These are phyloP conservation scores for Fusarium sambucinum DNA, from an alignment of 2,329 filamentous ascomycete genomes.

Conservation along the genomic window DNA sequence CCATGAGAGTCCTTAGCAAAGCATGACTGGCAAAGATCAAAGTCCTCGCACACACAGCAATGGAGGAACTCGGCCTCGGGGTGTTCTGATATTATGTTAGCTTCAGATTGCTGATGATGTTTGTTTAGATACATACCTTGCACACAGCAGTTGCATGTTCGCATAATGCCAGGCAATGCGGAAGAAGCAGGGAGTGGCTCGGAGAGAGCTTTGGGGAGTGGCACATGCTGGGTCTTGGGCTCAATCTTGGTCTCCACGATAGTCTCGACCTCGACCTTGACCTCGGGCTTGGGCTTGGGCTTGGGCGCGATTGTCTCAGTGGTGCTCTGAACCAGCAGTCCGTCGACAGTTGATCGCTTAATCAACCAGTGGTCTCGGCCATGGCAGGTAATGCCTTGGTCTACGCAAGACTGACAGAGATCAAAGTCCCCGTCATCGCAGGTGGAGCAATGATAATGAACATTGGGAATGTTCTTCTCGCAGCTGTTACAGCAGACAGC, in stretches of 20 bases:
- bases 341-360: conserved; percentile 85
- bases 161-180: conserved; percentile 55
- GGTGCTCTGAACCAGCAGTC: conserved; percentile 83
- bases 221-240: conserved; percentile 37
- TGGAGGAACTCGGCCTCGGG: conserved; percentile 85
- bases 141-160: conserved; percentile 78
- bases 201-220: conserved; percentile 37
- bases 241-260: conserved; percentile 37
- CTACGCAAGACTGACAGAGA: conserved; percentile 84
- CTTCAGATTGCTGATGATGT: neutral
- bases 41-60: conserved; percentile 87
- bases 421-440: conserved; percentile 97
- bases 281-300: conserved; percentile 46
- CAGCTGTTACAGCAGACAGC: conserved; percentile 96
- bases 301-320: conserved; percentile 84
- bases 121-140: conserved; percentile 49
- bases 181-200: conserved; percentile 40
- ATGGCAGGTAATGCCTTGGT: conserved; percentile 80
- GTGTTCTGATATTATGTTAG: conserved; percentile 64
- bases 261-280: conserved; percentile 45
- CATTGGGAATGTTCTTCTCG: conserved; percentile 79
- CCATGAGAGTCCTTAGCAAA: conserved; percentile 83
- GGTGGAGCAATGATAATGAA: conserved; percentile 93
- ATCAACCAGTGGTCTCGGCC: conserved; percentile 91
- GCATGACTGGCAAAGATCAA: conserved; percentile 89